Percentiles rank a stretch among this genome's conserved stretches.
Evolutionary conservation across 2,329 filamentous ascomycete genomes (phyloP).

Genomic region (Colletotrichum sp.): DNA sequence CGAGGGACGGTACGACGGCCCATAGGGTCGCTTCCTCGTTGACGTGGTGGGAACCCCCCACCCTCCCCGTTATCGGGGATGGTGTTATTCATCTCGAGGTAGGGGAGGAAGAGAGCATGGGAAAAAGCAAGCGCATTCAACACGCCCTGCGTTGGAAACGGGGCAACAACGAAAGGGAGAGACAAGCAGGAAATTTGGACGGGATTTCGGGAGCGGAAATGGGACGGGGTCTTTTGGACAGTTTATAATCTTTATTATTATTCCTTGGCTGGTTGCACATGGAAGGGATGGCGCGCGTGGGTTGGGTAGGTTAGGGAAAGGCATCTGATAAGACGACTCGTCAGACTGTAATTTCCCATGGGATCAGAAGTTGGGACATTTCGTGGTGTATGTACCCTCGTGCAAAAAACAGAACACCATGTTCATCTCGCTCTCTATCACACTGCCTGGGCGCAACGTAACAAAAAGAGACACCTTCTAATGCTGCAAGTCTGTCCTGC

Average conservation of each 20-base stretch:
- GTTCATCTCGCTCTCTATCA: not conserved
- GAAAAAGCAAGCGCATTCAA: not conserved
- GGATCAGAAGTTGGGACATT: not conserved
- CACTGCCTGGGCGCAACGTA: not conserved
- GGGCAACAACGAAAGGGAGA: not conserved
- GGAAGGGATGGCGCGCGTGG: not conserved
- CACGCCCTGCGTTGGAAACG: not conserved
- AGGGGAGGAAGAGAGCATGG: not conserved
- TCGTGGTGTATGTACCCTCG: not conserved
- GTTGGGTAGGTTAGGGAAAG: not conserved
- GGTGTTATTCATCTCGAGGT: not conserved
- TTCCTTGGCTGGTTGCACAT: not conserved
- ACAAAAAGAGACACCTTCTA: not conserved
- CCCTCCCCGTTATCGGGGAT: not conserved
- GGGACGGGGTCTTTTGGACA: not conserved
- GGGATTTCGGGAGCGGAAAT: not conserved
- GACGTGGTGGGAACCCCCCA: not conserved
- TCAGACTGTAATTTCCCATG: not conserved
- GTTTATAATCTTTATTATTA: not conserved
- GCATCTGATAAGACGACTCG: not conserved
- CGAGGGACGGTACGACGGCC: conserved; percentile 54
- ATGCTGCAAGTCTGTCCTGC: not conserved
- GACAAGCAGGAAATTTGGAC: not conserved
- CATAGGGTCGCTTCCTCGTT: conserved; percentile 19
- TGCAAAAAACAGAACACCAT: not conserved